Base-by-base conservation (phyloP, 352 stramenopile species). In the Phytopythium delawarense region DNA sequence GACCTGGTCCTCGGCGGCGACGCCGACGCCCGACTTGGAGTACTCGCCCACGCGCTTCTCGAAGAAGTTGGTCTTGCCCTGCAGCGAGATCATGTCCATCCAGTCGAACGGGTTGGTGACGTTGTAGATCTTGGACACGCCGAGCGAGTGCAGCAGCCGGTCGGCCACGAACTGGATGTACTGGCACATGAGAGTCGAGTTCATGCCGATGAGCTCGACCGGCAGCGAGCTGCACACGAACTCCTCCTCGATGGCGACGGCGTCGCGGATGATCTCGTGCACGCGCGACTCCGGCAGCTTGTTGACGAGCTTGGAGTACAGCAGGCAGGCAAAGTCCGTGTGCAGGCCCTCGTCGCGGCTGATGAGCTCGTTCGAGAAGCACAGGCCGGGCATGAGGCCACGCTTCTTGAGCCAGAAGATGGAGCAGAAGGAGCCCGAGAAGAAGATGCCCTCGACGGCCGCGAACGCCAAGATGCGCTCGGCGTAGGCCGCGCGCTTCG, bases 381-480 rank as follows among this genome's bases (percentile, higher is more conserved):
- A 96, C 30, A 99, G 78, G n/a, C 97, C 91, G 37, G 96, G 97
- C 97, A 99, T 99, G 54, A 99, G 87, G 9, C 96, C 97, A 37
- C 97, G 85, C 85, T 99, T 99, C 89, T 99, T 99, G 32, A 99
- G 81, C 97, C 97, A 99, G 73, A 99, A 99, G 69, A 99, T 98
- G 52, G 97, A 96, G 84, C 97, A 99, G 77, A 99, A 99, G 39
- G 84, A 97, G 39, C 97, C 97, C 12, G 88, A 98, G 80, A 99
- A 99, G 84, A 99, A 99, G 64, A 99, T 99, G 53, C 97, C 97
- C 71, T 99, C 97, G 0, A 99, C 96, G 7, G 96, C 94, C 8
- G 96, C 96, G 74, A 99, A 99, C 42, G 97, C 97, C 39, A 99
- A 78, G 53, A 99, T 88, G 51, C 97, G 89, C 78, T 99, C 97